Conservation (phyloP, 2,329 filamentous ascomycete species). For the Colletotrichum noveboracense region DNA sequence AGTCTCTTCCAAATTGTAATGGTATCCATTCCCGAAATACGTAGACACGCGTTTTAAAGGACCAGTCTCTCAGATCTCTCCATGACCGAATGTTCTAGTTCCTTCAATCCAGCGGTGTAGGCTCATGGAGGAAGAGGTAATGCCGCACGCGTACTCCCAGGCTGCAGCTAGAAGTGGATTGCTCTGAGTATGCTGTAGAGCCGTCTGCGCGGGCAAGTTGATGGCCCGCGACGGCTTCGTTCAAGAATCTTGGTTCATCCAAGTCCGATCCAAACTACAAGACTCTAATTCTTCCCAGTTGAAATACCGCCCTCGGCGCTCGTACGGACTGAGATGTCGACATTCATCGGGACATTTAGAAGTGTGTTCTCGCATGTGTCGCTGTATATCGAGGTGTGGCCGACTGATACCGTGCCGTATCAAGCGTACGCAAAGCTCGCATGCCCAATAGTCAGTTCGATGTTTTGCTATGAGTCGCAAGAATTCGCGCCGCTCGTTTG, state of each 20-base stretch:
- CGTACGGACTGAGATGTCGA: background rate
- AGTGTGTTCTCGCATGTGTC: background rate
- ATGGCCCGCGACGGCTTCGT: background rate
- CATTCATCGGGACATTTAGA: background rate
- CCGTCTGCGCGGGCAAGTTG: background rate
- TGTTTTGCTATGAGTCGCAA: rapidly evolving
- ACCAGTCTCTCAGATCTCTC: background rate
- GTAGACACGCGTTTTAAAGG: background rate
- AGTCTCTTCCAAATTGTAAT: background rate
- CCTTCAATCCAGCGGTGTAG: rapidly evolving
- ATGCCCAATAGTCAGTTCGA: background rate
- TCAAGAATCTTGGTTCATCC: background rate
- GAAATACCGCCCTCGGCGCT: no score
- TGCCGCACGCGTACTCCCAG: rapidly evolving
- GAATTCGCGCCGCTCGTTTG: background rate
- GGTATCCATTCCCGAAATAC: background rate
- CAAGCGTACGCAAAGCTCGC: rapidly evolving
- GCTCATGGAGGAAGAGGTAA: background rate
- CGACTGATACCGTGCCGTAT: background rate
- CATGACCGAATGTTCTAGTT: rapidly evolving
- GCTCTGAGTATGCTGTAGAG: background rate
- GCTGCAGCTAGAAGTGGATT: background rate
- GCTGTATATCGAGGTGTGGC: background rate
- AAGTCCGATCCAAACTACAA: background rate
- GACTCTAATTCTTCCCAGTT: background rate